Percentiles rank a stretch among this genome's conserved stretches.
Evolutionary conservation across 306 rosid genomes (phyloP).

Genomic region (Comarum palustre): DNA sequence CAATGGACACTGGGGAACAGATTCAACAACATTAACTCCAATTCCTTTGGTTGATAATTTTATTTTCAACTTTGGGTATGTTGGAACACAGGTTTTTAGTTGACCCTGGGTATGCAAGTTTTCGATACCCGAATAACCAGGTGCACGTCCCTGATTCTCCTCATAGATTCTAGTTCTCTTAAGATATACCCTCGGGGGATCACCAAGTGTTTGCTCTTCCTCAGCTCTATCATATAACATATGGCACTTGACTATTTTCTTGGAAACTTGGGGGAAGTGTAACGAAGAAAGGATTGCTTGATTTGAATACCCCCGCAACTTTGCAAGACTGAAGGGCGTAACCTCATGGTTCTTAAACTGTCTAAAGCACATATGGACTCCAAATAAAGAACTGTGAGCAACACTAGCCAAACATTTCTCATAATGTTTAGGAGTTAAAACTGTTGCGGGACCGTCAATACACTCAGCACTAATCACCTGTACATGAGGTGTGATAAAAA

Average conservation of each 20-base stretch:
- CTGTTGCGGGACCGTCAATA: conserved; percentile 69
- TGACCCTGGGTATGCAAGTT: conserved; percentile 26
- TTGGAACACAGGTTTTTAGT: conserved; percentile 32
- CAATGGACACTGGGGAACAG: conserved; percentile 27
- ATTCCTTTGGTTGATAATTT: conserved; percentile 46
- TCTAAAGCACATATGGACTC: conserved; percentile 58
- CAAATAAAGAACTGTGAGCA: conserved; percentile 38
- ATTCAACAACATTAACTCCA: conserved; percentile 38
- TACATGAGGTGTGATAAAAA: conserved; percentile 76
- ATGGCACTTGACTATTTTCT: conserved; percentile 35
- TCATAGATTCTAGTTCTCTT: conserved; percentile 45
- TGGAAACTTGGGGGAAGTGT: conserved; percentile 33
- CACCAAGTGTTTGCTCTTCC: conserved; percentile 39
- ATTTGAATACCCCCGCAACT: conserved; percentile 62
- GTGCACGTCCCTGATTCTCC: conserved; percentile 38
- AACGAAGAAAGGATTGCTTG: conserved; percentile 57
- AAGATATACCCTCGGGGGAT: conserved; percentile 32
- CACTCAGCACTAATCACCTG: conserved; percentile 82
- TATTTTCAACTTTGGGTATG: conserved; percentile 56
- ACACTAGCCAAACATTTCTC: conserved; percentile 45
- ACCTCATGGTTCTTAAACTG: conserved; percentile 60
- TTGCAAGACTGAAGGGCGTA: conserved; percentile 62
- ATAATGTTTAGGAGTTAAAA: conserved; percentile 73
- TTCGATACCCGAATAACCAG: conserved; percentile 33
- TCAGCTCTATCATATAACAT: conserved; percentile 38